phyloP scores from a whole-genome alignment of 257 asterid genomes.

The Linaria vulgaris region DNA sequence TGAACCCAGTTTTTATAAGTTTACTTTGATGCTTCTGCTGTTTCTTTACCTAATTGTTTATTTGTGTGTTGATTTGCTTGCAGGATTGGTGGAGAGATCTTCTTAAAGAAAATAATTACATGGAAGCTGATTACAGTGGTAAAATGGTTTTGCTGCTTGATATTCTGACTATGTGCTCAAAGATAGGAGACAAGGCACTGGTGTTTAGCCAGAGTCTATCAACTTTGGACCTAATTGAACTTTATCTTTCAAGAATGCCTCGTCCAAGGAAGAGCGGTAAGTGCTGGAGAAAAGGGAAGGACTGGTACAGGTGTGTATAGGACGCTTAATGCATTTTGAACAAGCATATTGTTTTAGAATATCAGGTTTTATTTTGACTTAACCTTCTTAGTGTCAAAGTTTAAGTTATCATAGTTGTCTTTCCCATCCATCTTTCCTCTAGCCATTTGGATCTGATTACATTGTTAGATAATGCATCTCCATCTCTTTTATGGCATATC shows the following conservation, averaged over 20 bases:
- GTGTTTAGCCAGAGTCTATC: conserved; percentile 91
- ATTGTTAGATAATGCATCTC: not conserved
- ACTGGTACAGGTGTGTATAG: conserved; percentile 86
- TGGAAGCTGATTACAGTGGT: conserved; percentile 80
- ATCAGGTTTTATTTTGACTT: conserved; percentile 11
- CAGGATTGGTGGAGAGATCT: conserved; percentile 99
- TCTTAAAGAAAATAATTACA: conserved; percentile 58
- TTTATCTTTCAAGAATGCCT: conserved; percentile 72
- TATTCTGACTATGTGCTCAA: conserved; percentile 79
- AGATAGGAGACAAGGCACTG: conserved; percentile 82
- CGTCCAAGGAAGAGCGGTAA: conserved; percentile 74
- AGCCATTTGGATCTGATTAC: not conserved
- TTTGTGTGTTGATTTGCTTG: conserved; percentile 20
- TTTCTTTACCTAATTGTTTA: conserved; percentile 20
- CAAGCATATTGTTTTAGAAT: conserved; percentile 4
- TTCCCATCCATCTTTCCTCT: not conserved
- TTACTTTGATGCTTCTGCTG: not conserved
- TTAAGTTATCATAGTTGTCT: conserved; percentile 8
- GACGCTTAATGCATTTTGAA: conserved; percentile 19
- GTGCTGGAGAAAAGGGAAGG: conserved; percentile 90
- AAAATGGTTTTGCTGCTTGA: conserved; percentile 94
- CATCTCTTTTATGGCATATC: no score
- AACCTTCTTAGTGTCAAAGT: conserved; percentile 15
- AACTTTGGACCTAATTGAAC: conserved; percentile 85
- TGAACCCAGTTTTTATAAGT: not conserved